A percentile compares a stretch with the other conserved stretches of the same genome.
Evolutionary conservation across 2,329 filamentous ascomycete species (phyloP).

Genomic region (Blastomyces silverae): DNA sequence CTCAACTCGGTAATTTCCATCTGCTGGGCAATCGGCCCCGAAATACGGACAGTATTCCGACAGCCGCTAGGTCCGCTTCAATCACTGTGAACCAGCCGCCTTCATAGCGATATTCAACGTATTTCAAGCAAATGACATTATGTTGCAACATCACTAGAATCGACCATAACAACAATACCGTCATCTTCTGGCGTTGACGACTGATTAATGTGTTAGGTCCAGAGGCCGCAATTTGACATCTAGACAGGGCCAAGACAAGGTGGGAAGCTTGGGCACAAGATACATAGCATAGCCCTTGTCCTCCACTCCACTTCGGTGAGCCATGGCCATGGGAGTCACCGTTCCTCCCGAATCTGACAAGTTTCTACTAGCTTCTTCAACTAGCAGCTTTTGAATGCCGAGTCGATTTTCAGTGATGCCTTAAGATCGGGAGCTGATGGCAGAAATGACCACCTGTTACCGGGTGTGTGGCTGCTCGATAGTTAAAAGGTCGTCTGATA

Average conservation of each 20-base stretch:
- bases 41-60: neutral
- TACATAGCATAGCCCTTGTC: neutral
- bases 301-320: neutral
- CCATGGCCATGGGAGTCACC: neutral
- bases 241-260: neutral
- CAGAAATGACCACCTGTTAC: neutral
- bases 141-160: slow-evolving; percentile 1
- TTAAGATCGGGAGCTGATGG: neutral
- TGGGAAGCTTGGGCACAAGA: no score
- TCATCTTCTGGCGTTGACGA: no score
- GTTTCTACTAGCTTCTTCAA: neutral
- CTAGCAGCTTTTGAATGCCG: neutral
- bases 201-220: no score
- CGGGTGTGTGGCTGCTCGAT: neutral
- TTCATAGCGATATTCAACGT: neutral
- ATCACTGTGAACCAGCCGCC: neutral
- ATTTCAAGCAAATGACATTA: neutral
- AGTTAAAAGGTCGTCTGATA: neutral
- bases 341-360: neutral
- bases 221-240: neutral
- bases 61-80: neutral
- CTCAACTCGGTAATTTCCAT: neutral
- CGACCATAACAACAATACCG: neutral
- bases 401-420: neutral
- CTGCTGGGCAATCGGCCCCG: neutral